Evolutionary conservation across 208 protist genomes (phyloP), one percentile per base, ranked within the genome.

Genomic region (Angomonas deanei): DNA sequence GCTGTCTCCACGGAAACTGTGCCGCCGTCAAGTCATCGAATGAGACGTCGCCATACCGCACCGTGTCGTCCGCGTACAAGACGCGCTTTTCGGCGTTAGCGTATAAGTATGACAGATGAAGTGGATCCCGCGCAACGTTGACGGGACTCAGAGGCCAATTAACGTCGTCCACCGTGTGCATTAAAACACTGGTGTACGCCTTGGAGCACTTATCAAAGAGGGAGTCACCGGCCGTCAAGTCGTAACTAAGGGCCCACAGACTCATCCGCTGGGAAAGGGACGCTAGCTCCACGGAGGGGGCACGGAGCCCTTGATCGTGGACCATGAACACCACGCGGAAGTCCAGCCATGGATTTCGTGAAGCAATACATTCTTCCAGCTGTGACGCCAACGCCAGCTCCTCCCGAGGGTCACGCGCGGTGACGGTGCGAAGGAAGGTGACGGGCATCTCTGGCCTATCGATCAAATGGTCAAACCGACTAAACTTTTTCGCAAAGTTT

Each of bases 381-480:
- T 36, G 59, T 0, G 48, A 38, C 3, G 75, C 66, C 42, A 86
- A 63, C 17, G 60, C 36, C 58, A 93, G 39, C 68, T 88, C 81
- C 61, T 88, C 80, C 52, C 59, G 48, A 1, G 78, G 82, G 36
- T 86, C 46, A 27, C 71, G 76, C 0, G 82, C 77, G n/a, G 78
- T 74, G 28, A 93, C 78, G n/a, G 78, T 84, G 33, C 80, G 82
- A 42, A 93, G 80, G 56, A 93, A 90, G 1, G 78, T 88, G 19
- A 90, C 78, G 2, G 73, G 74, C 36, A 36, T 30, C 28, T 47
- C 48, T 6, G 74, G 59, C 6, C 2, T 52, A 39, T 86, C 78
- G 15, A 90, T 63, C 36, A 90, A 17, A 26, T 28, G 17, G 47
- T 78, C 36, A 47, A 81, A 88, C 33, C 82, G 78, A 11, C 39